Evolutionary conservation across 768 basidiomycete genomes (phyloP).

Genomic region (Panellus pusillus): DNA sequence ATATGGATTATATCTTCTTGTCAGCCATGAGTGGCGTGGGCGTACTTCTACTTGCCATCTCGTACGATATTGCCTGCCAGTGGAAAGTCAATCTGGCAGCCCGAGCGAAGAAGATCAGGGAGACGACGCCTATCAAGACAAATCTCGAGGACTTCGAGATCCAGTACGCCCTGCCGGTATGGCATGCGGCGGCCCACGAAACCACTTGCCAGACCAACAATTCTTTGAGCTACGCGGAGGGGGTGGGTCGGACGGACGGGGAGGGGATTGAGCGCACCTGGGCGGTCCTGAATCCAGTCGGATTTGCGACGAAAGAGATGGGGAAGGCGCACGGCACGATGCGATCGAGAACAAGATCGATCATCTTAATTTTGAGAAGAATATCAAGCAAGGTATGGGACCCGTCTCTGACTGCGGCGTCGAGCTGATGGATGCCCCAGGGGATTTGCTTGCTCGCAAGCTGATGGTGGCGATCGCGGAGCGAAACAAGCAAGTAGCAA

Average conservation of each 20-base stretch:
- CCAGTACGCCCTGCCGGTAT: conserved; percentile 7
- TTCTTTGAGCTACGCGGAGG: conserved; percentile 17
- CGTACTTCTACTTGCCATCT: not conserved
- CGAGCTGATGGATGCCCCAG: too few species aligned
- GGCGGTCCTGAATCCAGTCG: conserved; percentile 25
- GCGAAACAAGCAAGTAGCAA: conserved; percentile 1
- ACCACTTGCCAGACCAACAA: conserved; percentile 6
- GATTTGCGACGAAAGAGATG: conserved; percentile 31
- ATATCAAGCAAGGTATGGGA: conserved; percentile 1
- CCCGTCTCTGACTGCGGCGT: too few species aligned
- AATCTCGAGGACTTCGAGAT: not conserved
- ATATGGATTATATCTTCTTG: conserved; percentile 21
- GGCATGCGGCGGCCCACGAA: conserved; percentile 17
- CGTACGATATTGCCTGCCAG: conserved; percentile 28
- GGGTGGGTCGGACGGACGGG: conserved; percentile 16
- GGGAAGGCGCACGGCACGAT: conserved; percentile 24
- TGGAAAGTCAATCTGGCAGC: conserved; percentile 5
- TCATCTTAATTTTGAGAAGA: conserved; percentile 16
- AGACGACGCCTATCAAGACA: too few species aligned
- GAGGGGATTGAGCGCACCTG: conserved; percentile 27
- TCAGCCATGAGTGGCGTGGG: conserved; percentile 3
- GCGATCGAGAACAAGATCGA: conserved; percentile 28
- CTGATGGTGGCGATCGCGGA: conserved; percentile 7
- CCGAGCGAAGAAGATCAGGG: not conserved
- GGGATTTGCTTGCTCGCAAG: not conserved